Base-by-base conservation (phyloP, 2,329 filamentous ascomycete genomes). In the Trichoderma arundinaceum region DNA sequence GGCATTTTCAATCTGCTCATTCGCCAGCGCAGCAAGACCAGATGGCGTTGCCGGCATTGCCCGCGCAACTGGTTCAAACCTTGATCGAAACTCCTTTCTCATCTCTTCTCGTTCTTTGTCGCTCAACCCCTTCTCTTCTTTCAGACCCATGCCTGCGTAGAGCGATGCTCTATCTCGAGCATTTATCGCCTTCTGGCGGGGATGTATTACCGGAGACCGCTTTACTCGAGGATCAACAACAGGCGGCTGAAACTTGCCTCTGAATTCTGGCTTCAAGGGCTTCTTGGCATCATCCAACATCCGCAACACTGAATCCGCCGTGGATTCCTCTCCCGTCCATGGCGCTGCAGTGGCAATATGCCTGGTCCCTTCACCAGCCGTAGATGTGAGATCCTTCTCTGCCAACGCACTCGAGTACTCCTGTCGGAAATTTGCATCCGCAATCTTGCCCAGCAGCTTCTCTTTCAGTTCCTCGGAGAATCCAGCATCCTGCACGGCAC, bases 1-100 rank as follows among this genome's bases (percentile, higher is more conserved):
- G 6, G 95, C 95, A 74, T 97, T 90, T 76, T 97, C 94, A 67
- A 99, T 98, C 22, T 90, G 77, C 78, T 97, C 90, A 75, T 98
- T 97, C 1, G 95, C 95, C 58, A 98, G 78, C 0, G 91, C 91
- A 4, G 90, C 86, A 13, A 99, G 81, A 0, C 94, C 95, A 39
- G 90, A 86, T 1, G 98, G 80, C 0, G 91, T 88, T 64, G 88
- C 90, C 1, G 94, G 92, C 77, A 96, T 86, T 0, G 87, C 82
- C 53, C 92, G 84, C 3, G 88, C 90, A 1, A 84, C 86, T 0
- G 94, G 89, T 15, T 86, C 81, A 71, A 98, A 97, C 1, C 94
- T 85, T 65, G 96, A 93, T 43, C 90, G 89, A 66, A 98, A 85
- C 74, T 95, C 88, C 68, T 85, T 84, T 56, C 88, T 85, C 71